phyloP scores from a whole-genome alignment of 2,329 filamentous ascomycete genomes.

The Exutisphaerella laricina region DNA sequence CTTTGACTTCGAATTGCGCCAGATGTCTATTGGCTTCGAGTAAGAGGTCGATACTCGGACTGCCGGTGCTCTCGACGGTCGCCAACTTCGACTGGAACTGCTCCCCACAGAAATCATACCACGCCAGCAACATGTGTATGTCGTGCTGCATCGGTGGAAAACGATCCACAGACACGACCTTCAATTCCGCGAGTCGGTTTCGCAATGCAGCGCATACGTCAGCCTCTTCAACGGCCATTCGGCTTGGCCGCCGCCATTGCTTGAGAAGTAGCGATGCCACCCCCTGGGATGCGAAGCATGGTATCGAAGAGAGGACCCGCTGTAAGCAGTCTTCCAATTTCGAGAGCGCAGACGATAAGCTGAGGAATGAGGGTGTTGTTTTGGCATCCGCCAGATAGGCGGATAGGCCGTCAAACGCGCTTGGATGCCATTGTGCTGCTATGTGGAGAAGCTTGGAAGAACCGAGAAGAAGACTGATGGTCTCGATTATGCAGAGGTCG shows the following conservation, averaged over 20 bases:
- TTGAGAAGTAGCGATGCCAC: background rate
- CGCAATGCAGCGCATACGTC: conserved; percentile 3
- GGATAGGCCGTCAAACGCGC: background rate
- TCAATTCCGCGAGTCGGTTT: background rate
- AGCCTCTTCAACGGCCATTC: background rate
- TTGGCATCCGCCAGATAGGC: background rate
- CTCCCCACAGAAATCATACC: conserved; percentile 2
- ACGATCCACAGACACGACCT: background rate
- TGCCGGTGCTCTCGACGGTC: background rate
- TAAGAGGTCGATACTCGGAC: background rate
- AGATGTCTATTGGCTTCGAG: conserved; percentile 3
- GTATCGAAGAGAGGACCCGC: background rate
- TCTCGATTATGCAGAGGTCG: conserved; percentile 3
- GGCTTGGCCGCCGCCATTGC: background rate
- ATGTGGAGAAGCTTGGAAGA: conserved; percentile 4
- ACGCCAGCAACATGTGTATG: conserved; percentile 5
- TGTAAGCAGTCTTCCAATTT: background rate
- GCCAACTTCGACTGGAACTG: conserved; percentile 1
- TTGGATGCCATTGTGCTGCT: background rate
- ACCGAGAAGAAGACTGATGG: background rate
- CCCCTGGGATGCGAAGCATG: background rate
- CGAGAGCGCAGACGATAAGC: background rate
- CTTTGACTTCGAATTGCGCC: conserved; percentile 1
- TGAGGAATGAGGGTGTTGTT: background rate
- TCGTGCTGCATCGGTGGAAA: conserved; percentile 5